A percentile compares a stretch with the other conserved stretches of the same genome.
Conservation (phyloP, 2,329 filamentous ascomycete species). For the Delphinella strobiligena region DNA sequence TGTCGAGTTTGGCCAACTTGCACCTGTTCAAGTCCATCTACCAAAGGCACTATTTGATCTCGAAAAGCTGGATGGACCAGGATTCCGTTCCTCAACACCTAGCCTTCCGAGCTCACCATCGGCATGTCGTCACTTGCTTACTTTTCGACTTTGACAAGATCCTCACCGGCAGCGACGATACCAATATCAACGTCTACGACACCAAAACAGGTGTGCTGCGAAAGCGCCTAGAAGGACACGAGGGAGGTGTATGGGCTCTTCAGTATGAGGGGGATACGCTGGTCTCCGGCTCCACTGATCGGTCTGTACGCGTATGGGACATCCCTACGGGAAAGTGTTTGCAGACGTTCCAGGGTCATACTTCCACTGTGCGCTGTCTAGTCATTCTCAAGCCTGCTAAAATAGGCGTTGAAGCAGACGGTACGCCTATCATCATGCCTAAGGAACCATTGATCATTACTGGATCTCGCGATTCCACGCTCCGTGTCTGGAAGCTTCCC, state of each 20-base stretch:
- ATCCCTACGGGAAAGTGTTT: constrained; percentile 87
- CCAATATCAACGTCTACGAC: constrained; percentile 94
- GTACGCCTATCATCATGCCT: constrained; percentile 74
- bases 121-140: constrained; percentile 92
- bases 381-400: constrained; percentile 85
- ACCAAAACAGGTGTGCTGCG: constrained; percentile 83
- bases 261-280: constrained; percentile 93
- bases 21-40: constrained; percentile 97
- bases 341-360: constrained; percentile 94
- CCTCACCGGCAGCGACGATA: constrained; percentile 92
- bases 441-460: constrained; percentile 95
- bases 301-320: constrained; percentile 98
- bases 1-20: constrained; percentile 66
- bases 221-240: constrained; percentile 78
- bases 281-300: constrained; percentile 90
- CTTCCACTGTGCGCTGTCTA: constrained; percentile 88
- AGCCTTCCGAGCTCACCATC: constrained; percentile 89
- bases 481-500: constrained; percentile 89
- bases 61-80: constrained; percentile 77
- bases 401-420: constrained; percentile 58
- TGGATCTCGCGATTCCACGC: constrained; percentile 84
- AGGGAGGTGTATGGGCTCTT: constrained; percentile 93
- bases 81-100: constrained; percentile 80
- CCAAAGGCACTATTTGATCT: constrained; percentile 81
- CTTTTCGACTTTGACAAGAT: constrained; percentile 99